A percentile compares a stretch with the other conserved stretches of the same genome.
Evolutionary conservation across 2,329 filamentous ascomycete genomes (phyloP).

Genomic region (Claviceps arundinis): DNA sequence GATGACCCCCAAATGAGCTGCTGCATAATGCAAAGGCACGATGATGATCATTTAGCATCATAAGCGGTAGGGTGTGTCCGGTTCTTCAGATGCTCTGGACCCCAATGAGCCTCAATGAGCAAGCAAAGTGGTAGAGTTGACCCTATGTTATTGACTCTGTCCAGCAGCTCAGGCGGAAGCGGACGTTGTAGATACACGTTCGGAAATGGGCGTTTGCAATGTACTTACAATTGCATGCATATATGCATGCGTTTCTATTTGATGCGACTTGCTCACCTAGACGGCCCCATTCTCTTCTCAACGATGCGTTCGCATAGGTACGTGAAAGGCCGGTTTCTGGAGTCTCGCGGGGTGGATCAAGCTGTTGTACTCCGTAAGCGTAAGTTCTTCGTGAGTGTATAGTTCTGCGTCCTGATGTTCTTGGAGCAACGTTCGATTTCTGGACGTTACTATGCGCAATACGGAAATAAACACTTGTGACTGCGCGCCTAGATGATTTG

Average conservation of each 20-base stretch:
- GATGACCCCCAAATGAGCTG: slow-evolving; percentile 1
- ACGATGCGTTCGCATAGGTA: slow-evolving; percentile 4
- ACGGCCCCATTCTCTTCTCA: slow-evolving; percentile 3
- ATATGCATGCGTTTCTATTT: neutral
- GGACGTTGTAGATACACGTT: slow-evolving; percentile 1
- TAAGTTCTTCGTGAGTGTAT: neutral
- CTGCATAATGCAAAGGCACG: slow-evolving; percentile 5
- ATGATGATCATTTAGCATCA: slow-evolving; percentile 5
- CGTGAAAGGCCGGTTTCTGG: slow-evolving; percentile 4
- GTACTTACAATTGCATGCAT: neutral
- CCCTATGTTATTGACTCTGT: neutral
- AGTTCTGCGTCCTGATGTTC: neutral
- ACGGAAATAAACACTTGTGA: neutral
- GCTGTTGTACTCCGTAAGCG: neutral
- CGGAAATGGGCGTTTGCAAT: neutral
- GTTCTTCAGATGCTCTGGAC: neutral
- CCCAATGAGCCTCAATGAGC: neutral
- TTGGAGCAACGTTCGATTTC: neutral
- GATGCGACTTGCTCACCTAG: slow-evolving; percentile 5
- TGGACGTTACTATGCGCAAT: neutral
- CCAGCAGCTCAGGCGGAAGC: neutral
- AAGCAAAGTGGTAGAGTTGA: slow-evolving; percentile 1
- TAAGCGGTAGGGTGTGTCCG: neutral
- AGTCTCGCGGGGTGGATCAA: slow-evolving; percentile 2
- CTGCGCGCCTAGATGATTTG: neutral